Base-by-base conservation (phyloP, 176 grass and related monocot genomes). In the Poa pratensis region DNA sequence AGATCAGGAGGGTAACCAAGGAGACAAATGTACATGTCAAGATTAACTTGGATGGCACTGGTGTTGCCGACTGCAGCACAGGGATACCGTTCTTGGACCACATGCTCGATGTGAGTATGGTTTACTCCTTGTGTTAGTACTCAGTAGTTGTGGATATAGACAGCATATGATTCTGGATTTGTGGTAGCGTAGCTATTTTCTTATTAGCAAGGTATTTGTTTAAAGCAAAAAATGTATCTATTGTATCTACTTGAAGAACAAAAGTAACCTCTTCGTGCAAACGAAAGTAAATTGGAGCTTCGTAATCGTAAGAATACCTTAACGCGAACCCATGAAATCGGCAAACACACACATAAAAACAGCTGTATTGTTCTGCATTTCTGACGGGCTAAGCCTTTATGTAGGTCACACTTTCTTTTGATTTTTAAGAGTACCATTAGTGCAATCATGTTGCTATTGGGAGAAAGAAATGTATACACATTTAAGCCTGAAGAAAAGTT, bases 71-170 rank as follows among this genome's bases (percentile, higher is more conserved):
- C 5, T 95, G 87, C 57, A 90, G 45, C 78, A 98, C 96, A 39
- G 93, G 93, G 76, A 95, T 98, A 83, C 91, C 91, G 3, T 98
- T 98, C 86, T 40, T 95, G 86, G 96, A 98, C 83, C 96, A 98
- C 82, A 98, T 98, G 96, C 83, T 98, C 23, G 96, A 95, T 87
- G 96, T 98, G 67, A 89, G 87, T 82, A 73, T 55, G 10, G 8
- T 71, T 73, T 71, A 7, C 40, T 80, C 30, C 34, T 34, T 34
- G 34, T 34, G 34, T 34, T 34, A 2, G 34, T 34, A 34, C 34
- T 34, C 26, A n/a, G 54, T 42, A 64, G 72, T 73, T 26, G 79
- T 13, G 22, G 59, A 52, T 34, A 10, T 13, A 54, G 4, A 57
- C 32, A 64, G 4, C 26, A 55, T 46, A 66, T 20, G 51, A 17